These are phyloP conservation scores for Allium sativum DNA, from an alignment of 106 monocot species.

Conservation along the genomic window DNA sequence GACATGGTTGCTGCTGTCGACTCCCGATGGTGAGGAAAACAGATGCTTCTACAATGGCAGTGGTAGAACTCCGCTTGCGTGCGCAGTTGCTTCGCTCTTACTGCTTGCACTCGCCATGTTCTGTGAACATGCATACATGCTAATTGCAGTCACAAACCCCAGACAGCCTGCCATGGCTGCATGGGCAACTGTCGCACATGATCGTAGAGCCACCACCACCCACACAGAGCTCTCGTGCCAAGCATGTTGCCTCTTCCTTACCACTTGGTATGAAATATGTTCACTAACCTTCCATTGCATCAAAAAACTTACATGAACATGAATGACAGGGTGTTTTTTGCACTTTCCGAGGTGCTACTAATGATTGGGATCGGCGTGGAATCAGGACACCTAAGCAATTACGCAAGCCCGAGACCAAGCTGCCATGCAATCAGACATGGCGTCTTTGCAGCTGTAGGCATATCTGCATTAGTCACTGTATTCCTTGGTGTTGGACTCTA, in stretches of 20 bases:
- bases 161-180: constrained; percentile 4
- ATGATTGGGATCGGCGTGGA: constrained; percentile 63
- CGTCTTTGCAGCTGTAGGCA: constrained; percentile 59
- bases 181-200: constrained; percentile 6
- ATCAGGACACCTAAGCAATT: constrained; percentile 48
- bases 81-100: constrained; percentile 47
- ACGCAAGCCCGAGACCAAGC: constrained; percentile 30
- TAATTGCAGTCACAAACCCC: constrained; percentile 17
- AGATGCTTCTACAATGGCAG: constrained; percentile 57
- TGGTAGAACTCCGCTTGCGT: constrained; percentile 48
- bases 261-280: constrained; percentile 39
- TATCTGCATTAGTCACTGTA: constrained; percentile 61
- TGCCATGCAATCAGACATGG: constrained; percentile 52
- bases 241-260: constrained; percentile 53
- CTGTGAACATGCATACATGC: constrained; percentile 62
- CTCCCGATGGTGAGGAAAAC: background rate
- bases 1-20: constrained; percentile 26
- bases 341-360: constrained; percentile 69
- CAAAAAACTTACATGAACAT: no score
- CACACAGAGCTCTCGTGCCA: constrained; percentile 29
- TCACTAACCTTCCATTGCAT: no score
- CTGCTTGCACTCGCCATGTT: constrained; percentile 70
- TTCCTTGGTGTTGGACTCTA: constrained; percentile 70
- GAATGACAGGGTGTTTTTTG: constrained; percentile 55
- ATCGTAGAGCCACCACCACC: constrained; percentile 13